Percentiles rank a stretch among this genome's conserved stretches.
These are phyloP conservation scores for Wickerhamomyces bisporus DNA, from an alignment of 805 yeast species.

Conservation along the genomic window DNA sequence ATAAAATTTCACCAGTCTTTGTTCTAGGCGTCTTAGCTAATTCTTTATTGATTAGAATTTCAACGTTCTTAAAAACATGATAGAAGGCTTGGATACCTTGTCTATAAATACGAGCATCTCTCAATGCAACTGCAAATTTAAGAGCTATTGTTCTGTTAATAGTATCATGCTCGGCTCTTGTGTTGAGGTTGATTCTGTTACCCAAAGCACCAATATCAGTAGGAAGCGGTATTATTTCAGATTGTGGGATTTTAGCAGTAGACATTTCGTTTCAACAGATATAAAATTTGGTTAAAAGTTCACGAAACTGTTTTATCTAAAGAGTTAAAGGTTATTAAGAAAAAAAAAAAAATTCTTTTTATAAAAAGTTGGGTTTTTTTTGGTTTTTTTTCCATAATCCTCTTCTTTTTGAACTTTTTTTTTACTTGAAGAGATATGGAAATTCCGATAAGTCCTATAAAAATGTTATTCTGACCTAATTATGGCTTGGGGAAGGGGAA, in stretches of 20 bases:
- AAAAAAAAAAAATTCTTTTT: no score
- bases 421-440: no score
- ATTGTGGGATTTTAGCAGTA: conserved; percentile 24
- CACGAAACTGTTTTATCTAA: no score
- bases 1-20: conserved; percentile 38
- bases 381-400: no score
- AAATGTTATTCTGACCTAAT: no score
- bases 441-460: neutral
- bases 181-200: conserved; percentile 71
- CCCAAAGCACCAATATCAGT: conserved; percentile 81
- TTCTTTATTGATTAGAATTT: conserved; percentile 43
- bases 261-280: no score
- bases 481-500: no score
- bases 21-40: conserved; percentile 28
- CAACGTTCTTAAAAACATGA: conserved; percentile 64
- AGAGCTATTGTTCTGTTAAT: conserved; percentile 65
- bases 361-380: no score
- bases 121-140: conserved; percentile 67
- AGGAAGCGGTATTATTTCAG: conserved; percentile 69
- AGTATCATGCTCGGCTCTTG: conserved; percentile 60
- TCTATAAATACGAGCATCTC: conserved; percentile 71
- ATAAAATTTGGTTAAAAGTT: no score
- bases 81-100: conserved; percentile 75
- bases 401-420: no score
- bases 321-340: no score